These are phyloP conservation scores for Candida ovalis DNA, from an alignment of 805 yeast genomes.

Conservation along the genomic window DNA sequence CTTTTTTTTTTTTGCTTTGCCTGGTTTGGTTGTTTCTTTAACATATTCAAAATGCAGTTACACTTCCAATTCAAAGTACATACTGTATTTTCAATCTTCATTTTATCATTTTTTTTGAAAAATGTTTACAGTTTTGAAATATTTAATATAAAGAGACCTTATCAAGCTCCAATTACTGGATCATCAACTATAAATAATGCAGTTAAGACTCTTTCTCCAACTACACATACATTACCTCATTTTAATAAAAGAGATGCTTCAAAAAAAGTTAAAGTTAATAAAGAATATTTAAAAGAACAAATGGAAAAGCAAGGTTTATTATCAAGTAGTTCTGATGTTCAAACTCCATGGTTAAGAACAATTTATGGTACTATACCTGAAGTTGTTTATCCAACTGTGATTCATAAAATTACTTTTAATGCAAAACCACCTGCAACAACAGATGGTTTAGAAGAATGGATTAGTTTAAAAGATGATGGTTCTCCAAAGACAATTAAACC, in stretches of 20 bases:
- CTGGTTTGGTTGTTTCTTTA: no score
- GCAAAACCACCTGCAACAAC: conserved; percentile 67
- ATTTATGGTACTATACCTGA: conserved; percentile 53
- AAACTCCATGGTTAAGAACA: conserved; percentile 72
- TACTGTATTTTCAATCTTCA: no score
- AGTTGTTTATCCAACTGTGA: conserved; percentile 59
- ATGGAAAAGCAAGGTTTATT: conserved; percentile 15
- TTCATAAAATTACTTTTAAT: conserved; percentile 59
- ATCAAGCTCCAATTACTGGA: no score
- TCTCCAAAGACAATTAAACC: conserved; percentile 78
- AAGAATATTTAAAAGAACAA: conserved; percentile 27
- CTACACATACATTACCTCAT: no score
- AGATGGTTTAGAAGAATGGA: conserved; percentile 75
- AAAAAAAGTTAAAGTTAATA: conserved; percentile 25
- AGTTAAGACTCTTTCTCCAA: neutral
- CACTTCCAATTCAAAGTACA: no score
- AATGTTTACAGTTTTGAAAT: no score
- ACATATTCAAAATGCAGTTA: no score
- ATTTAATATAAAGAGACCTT: no score
- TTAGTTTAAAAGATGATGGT: conserved; percentile 72
- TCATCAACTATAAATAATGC: no score
- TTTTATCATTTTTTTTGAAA: no score
- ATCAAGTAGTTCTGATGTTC: conserved; percentile 31
- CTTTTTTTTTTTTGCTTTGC: no score
- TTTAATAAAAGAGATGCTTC: conserved; percentile 4